phyloP scores from a whole-genome alignment of 2,329 filamentous ascomycete genomes.

The Beauveria sp. region DNA sequence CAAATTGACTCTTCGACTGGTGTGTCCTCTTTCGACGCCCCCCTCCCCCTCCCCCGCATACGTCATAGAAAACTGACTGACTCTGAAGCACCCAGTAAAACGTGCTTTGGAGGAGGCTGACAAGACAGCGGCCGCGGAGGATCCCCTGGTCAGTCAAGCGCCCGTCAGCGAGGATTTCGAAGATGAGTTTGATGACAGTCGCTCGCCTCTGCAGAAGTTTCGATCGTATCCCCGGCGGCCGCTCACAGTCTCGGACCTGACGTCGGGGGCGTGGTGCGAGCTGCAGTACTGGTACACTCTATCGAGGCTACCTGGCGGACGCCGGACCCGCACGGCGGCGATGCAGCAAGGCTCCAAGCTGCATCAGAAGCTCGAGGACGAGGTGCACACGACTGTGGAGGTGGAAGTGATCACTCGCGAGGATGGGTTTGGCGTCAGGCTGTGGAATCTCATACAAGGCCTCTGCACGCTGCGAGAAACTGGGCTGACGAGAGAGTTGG shows the following conservation, averaged over 20 bases:
- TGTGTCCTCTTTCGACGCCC: constrained; percentile 29
- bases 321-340: constrained; percentile 65
- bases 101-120: constrained; percentile 27
- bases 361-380: constrained; percentile 76
- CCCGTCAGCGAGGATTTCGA: constrained; percentile 16
- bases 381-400: constrained; percentile 70
- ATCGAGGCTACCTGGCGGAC: constrained; percentile 61
- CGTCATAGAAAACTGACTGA: constrained; percentile 48
- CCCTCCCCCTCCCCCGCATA: not conserved
- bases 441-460: constrained; percentile 91
- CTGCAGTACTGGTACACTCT: constrained; percentile 87
- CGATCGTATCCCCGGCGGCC: constrained; percentile 69
- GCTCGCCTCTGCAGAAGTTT: constrained; percentile 67
- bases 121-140: not conserved
- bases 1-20: constrained; percentile 40
- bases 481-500: constrained; percentile 67
- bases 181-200: constrained; percentile 23
- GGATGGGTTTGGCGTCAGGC: constrained; percentile 70
- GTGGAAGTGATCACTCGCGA: constrained; percentile 69
- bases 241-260: constrained; percentile 79
- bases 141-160: not conserved
- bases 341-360: constrained; percentile 79
- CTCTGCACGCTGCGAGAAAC: constrained; percentile 64
- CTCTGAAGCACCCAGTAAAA: constrained; percentile 56
- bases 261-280: constrained; percentile 92